These are phyloP conservation scores for Aspergillus hiratsukae DNA, from an alignment of 2,329 filamentous ascomycete genomes.

Conservation along the genomic window DNA sequence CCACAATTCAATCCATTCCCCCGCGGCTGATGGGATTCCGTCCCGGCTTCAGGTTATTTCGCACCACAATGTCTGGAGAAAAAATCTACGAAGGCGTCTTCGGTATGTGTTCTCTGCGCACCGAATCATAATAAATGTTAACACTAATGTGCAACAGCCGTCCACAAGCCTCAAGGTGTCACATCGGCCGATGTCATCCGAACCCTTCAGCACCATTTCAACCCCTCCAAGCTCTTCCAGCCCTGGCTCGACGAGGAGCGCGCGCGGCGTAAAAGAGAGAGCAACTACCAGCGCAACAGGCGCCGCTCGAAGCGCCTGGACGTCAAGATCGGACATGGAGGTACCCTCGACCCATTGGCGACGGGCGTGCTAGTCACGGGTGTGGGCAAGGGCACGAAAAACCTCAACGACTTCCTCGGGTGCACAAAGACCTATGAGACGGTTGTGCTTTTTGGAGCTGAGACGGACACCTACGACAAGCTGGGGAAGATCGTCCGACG, in stretches of 20 bases:
- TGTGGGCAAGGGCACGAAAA: constrained; percentile 82
- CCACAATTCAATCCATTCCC: constrained; percentile 9
- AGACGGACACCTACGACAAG: constrained; percentile 87
- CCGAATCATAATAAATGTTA: background rate
- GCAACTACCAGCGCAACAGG: constrained; percentile 56
- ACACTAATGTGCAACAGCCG: constrained; percentile 51
- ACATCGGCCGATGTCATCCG: constrained; percentile 89
- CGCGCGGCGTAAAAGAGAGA: constrained; percentile 53
- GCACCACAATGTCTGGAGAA: constrained; percentile 36
- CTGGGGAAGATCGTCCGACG: constrained; percentile 76
- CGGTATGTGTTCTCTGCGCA: constrained; percentile 7
- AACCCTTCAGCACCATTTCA: constrained; percentile 79
- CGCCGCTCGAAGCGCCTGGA: constrained; percentile 59
- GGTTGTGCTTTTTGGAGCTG: constrained; percentile 81
- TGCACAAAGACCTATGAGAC: constrained; percentile 95
- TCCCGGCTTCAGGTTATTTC: constrained; percentile 26
- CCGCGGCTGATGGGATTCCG: constrained; percentile 27
- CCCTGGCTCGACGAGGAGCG: constrained; percentile 68
- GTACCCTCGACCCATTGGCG: constrained; percentile 89
- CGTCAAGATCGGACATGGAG: constrained; percentile 94
- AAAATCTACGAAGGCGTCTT: constrained; percentile 55
- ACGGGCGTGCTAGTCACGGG: constrained; percentile 90
- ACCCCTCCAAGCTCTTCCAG: constrained; percentile 71
- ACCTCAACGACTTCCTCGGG: constrained; percentile 69
- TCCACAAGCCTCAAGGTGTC: constrained; percentile 85